phyloP scores from a whole-genome alignment of 208 protist species.

The Naegleria fowleri region DNA sequence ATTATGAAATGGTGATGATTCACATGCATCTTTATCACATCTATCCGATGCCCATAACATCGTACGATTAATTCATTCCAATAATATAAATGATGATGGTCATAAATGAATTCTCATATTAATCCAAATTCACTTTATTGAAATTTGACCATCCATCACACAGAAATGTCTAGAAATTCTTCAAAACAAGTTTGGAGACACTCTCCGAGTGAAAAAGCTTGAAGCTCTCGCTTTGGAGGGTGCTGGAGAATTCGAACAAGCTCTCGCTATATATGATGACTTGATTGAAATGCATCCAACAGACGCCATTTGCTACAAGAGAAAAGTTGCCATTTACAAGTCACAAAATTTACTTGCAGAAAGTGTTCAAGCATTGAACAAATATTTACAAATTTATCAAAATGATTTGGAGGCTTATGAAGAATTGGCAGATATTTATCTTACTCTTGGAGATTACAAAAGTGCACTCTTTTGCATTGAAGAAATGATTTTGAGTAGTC shows the following conservation, averaged over 20 bases:
- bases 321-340: slow-evolving; percentile 7
- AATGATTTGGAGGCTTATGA: slow-evolving; percentile 21
- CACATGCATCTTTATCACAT: too few relatives aligned
- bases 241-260: neutral
- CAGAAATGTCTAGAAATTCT: neutral
- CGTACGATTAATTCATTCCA: too few relatives aligned
- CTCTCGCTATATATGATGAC: neutral
- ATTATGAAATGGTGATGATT: too few relatives aligned
- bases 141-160: neutral
- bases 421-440: slow-evolving; percentile 21
- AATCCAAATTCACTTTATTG: neutral
- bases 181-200: neutral
- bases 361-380: neutral
- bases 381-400: slow-evolving; percentile 6
- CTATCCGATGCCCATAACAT: too few relatives aligned
- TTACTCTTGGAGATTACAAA: neutral
- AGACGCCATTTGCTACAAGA: neutral
- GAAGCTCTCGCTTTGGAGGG: neutral
- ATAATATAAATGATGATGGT: too few relatives aligned
- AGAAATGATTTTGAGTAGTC: slow-evolving; percentile 23
- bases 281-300: neutral
- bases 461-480: slow-evolving; percentile 25
- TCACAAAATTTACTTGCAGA: neutral
- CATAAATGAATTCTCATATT: too few relatives aligned
- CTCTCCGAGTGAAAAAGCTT: neutral